Percentiles rank a stretch among this genome's conserved stretches.
phyloP scores from a whole-genome alignment of 345 rosid species.

The Cardiospermum halicacabum region DNA sequence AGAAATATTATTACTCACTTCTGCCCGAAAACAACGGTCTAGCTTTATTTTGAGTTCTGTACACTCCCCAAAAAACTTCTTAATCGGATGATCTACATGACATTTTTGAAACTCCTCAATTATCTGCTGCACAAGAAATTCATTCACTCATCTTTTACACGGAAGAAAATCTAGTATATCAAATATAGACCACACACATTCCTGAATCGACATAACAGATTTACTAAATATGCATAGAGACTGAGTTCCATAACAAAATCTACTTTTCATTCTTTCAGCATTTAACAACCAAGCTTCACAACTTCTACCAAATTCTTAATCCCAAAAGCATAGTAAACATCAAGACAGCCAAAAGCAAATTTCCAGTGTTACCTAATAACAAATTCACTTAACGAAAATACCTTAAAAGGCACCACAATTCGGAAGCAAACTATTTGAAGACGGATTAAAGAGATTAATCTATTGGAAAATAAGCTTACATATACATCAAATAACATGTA shows the following conservation, averaged over 20 bases:
- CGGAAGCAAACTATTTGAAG: not conserved
- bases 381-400: not conserved
- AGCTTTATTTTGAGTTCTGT: constrained; percentile 80
- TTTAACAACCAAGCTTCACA: not conserved
- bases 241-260: not conserved
- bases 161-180: not conserved
- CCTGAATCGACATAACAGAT: not conserved
- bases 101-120: constrained; percentile 88
- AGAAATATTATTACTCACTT: constrained; percentile 37
- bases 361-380: not conserved
- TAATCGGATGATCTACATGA: constrained; percentile 77
- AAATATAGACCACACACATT: not conserved
- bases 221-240: not conserved
- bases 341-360: not conserved
- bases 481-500: too few species aligned
- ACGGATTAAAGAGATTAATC: not conserved
- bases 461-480: not conserved
- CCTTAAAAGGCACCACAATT: not conserved
- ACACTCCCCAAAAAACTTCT: constrained; percentile 84
- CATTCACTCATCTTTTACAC: not conserved
- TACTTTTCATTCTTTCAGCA: not conserved
- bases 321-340: too few species aligned
- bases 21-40: constrained; percentile 78
- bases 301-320: too few species aligned
- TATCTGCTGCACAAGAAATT: constrained; percentile 36